Base-by-base conservation (phyloP, 2,329 filamentous ascomycete genomes). In the Thelonectria olida region DNA sequence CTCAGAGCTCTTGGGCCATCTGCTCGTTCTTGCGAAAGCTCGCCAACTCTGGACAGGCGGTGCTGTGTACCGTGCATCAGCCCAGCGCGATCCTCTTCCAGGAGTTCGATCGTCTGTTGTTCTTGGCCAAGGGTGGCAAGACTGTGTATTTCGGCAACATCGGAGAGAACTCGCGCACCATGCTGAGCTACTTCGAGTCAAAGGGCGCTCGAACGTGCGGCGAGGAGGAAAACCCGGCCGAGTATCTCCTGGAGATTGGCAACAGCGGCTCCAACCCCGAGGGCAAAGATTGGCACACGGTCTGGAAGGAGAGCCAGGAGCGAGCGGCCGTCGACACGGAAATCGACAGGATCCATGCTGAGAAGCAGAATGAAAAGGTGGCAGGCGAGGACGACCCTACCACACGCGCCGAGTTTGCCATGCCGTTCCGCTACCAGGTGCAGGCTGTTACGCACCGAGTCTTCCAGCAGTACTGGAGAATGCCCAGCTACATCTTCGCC, bases 381-480 rank as follows among this genome's bases (percentile, higher is more conserved):
- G 54, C 65, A 0, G 62, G 52, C 0, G 61, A 64, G 1, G 67
- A 73, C 1, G 70, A 72, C 3, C 27, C 58, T 0, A 59, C 62
- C 1, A 63, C 70, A 75, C 65, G 85, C 66, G 80, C 85, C 3
- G 55, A 54, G 22, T 52, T 96, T 63, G 93, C 93, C 5, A 90
- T 92, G 68, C 89, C 92, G 0, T 91, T 96, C 71, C 61, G 60
- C 0, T 70, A 80, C 0, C 93, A 97, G 72, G 76, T 95, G 1
- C 77, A 75, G 42, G 82, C 49, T 6, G 61, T 63, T 19, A 61
- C 61, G 2, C 31, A 82, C 8, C 88, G 92, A 58, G 87, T 93
- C 6, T 93, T 93, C 77, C 85, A 92, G 71, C 92, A 96, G 73
- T 94, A 94, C 81, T 95, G 92, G 91, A 86, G 92, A 45, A 92